Conservation (phyloP, 1,139 yeast genomes). For the Geotrichum aggregatum region DNA sequence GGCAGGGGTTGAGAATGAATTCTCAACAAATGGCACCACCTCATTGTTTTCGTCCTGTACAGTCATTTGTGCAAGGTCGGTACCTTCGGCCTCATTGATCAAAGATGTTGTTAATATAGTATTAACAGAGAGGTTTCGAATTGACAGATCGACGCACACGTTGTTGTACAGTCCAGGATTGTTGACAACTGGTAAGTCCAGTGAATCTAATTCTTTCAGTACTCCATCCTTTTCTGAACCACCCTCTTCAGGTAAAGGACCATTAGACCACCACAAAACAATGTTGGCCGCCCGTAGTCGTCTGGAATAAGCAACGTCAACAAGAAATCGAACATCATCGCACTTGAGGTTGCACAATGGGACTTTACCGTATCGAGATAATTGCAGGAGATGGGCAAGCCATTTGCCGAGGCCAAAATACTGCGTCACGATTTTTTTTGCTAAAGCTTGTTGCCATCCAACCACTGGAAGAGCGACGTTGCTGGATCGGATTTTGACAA, state of each 20-base stretch:
- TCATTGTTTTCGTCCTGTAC: constrained; percentile 29
- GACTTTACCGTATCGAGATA: constrained; percentile 70
- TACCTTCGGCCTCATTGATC: constrained; percentile 86
- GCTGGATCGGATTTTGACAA: constrained; percentile 47
- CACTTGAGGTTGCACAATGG: constrained; percentile 82
- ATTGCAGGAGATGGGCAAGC: constrained; percentile 60
- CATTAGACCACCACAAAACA: constrained; percentile 90
- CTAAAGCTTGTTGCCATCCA: constrained; percentile 79
- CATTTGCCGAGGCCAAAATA: constrained; percentile 72
- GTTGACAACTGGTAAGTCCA: constrained; percentile 70
- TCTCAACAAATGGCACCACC: constrained; percentile 40
- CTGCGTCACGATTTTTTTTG: constrained; percentile 65
- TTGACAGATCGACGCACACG: constrained; percentile 71
- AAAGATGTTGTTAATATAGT: constrained; percentile 80
- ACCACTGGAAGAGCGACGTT: constrained; percentile 63
- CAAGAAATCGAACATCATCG: constrained; percentile 71
- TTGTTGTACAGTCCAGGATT: constrained; percentile 77
- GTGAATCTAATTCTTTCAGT: constrained; percentile 50
- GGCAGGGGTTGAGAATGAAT: constrained; percentile 78
- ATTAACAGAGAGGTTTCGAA: constrained; percentile 77
- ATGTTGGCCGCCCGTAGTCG: constrained; percentile 59
- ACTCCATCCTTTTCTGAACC: constrained; percentile 65
- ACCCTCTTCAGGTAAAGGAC: constrained; percentile 80
- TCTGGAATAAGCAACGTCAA: constrained; percentile 85
- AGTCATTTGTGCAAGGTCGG: constrained; percentile 64